Conservation (phyloP, 768 basidiomycete genomes). For the Chiua virens region DNA sequence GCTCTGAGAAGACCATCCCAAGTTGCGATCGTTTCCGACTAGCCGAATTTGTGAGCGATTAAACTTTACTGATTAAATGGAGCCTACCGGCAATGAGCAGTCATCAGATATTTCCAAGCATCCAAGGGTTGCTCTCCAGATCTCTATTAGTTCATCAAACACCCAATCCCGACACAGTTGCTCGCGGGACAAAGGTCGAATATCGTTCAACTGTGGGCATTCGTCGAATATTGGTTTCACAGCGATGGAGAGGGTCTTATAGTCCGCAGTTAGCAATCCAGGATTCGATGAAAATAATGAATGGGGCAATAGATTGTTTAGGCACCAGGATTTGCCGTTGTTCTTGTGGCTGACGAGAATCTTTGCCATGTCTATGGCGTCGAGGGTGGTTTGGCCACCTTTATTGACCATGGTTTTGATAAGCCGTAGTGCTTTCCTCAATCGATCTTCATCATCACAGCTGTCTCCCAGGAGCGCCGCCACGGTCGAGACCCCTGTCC, state of each 20-base stretch:
- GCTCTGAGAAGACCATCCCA: slow-evolving; percentile 60
- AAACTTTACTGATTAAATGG: not conserved
- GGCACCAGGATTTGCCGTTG: slow-evolving; percentile 42
- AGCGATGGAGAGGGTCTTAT: slow-evolving; percentile 41
- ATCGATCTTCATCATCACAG: slow-evolving; percentile 37
- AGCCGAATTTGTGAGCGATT: slow-evolving; percentile 1
- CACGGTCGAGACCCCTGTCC: slow-evolving; percentile 57
- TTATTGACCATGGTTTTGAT: slow-evolving; percentile 58
- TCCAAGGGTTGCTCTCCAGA: slow-evolving; percentile 52
- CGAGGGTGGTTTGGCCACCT: slow-evolving; percentile 49
- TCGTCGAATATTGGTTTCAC: slow-evolving; percentile 57
- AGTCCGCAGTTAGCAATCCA: slow-evolving; percentile 56
- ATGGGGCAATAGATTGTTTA: slow-evolving; percentile 48
- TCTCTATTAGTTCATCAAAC: slow-evolving; percentile 48
- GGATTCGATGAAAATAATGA: slow-evolving; percentile 57
- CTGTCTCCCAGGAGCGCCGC: slow-evolving; percentile 51
- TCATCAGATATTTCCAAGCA: slow-evolving; percentile 47
- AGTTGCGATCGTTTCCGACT: slow-evolving; percentile 50
- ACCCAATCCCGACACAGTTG: slow-evolving; percentile 57
- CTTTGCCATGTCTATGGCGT: slow-evolving; percentile 54
- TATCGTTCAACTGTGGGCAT: slow-evolving; percentile 51
- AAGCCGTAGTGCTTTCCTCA: slow-evolving; percentile 49
- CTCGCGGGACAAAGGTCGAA: slow-evolving; percentile 55
- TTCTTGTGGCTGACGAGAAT: slow-evolving; percentile 38
- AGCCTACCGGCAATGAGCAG: slow-evolving; percentile 50